These are phyloP conservation scores for Setaria viridis DNA, from an alignment of 202 grass and related monocot genomes.

Conservation along the genomic window DNA sequence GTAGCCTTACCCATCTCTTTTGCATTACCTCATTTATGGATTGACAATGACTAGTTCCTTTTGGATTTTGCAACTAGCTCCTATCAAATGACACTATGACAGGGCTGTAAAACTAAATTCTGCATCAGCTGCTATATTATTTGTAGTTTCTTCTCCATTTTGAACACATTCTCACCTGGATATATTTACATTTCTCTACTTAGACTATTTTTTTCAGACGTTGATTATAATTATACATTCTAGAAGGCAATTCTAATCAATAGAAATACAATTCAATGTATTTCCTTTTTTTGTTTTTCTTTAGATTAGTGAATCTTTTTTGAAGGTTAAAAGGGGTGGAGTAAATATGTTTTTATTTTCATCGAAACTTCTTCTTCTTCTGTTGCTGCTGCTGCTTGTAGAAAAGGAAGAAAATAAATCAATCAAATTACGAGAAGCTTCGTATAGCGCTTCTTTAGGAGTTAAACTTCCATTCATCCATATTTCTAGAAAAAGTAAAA, in stretches of 20 bases:
- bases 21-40: conserved; percentile 19
- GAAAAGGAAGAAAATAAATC: too few relatives aligned
- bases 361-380: too few relatives aligned
- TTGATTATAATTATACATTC: not conserved
- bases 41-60: not conserved
- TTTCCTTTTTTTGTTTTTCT: too few relatives aligned
- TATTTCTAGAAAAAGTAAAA: not conserved
- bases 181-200: not conserved
- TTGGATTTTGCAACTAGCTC: not conserved
- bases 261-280: too few relatives aligned
- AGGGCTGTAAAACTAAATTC: not conserved
- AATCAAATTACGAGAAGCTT: too few relatives aligned
- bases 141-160: not conserved
- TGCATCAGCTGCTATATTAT: not conserved
- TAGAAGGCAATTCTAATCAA: too few relatives aligned
- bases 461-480: too few relatives aligned
- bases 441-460: too few relatives aligned
- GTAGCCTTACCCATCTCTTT: not conserved
- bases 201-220: not conserved
- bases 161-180: not conserved
- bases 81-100: not conserved
- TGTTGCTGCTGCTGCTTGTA: too few relatives aligned
- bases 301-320: too few relatives aligned
- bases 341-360: too few relatives aligned
- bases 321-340: too few relatives aligned